Evolutionary conservation across 257 asterid species (phyloP).

Genomic region (Ehretia macrophylla): DNA sequence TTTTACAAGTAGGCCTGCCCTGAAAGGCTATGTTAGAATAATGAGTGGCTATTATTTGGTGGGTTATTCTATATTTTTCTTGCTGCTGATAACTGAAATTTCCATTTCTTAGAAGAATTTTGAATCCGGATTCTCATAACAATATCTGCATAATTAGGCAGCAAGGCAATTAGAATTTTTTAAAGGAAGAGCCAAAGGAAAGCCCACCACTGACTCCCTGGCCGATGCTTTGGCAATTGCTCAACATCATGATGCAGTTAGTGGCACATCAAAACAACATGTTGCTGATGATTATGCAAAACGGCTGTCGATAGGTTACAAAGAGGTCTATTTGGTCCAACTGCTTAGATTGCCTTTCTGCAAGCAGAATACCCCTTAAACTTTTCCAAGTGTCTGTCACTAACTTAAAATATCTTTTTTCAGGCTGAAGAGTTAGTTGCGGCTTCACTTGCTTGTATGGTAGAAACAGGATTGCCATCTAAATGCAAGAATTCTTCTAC

Average conservation of each 20-base stretch:
- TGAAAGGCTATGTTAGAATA: slow-evolving; percentile 78
- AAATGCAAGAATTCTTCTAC: slow-evolving; percentile 41
- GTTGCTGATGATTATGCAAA: slow-evolving; percentile 95
- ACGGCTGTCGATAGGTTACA: slow-evolving; percentile 84
- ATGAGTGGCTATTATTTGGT: slow-evolving; percentile 94
- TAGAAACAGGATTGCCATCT: slow-evolving; percentile 44
- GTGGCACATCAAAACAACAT: slow-evolving; percentile 92
- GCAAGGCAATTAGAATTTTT: slow-evolving; percentile 84
- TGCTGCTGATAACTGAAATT: neutral
- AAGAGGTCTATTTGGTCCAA: slow-evolving; percentile 50
- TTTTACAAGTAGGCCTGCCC: slow-evolving; percentile 85
- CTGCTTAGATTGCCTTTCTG: neutral
- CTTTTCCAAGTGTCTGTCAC: slow-evolving; percentile 8
- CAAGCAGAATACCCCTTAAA: neutral
- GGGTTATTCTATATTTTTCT: slow-evolving; percentile 11
- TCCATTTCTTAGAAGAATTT: neutral
- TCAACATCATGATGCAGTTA: slow-evolving; percentile 96
- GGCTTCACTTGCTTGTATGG: slow-evolving; percentile 68
- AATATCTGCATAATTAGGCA: slow-evolving; percentile 51
- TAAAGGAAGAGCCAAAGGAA: slow-evolving; percentile 61
- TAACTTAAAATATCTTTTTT: slow-evolving; percentile 18
- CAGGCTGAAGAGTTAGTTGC: slow-evolving; percentile 82
- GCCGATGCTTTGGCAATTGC: slow-evolving; percentile 85
- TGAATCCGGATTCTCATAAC: slow-evolving; percentile 15
- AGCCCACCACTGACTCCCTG: slow-evolving; percentile 68